phyloP scores from a whole-genome alignment of 768 basidiomycete species.

The Auricularia sp. region DNA sequence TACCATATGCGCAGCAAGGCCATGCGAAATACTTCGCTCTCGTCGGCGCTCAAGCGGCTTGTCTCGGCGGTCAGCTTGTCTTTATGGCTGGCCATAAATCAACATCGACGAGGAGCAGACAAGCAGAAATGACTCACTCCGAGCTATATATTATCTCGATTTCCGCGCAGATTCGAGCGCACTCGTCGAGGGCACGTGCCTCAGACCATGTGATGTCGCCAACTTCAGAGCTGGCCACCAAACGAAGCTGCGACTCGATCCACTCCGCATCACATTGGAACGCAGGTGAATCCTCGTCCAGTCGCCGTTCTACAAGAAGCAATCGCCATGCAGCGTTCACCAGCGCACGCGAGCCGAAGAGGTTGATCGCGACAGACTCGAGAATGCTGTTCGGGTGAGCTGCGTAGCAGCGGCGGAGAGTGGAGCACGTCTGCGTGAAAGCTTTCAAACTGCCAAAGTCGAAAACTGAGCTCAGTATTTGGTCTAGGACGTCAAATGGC shows the following conservation, averaged over 20 bases:
- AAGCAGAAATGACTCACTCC: conserved; percentile 18
- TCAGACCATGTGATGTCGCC: too few species aligned
- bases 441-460: conserved; percentile 20
- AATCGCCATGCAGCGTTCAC: conserved; percentile 13
- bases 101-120: not conserved
- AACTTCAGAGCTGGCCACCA: not conserved
- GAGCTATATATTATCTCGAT: conserved; percentile 32
- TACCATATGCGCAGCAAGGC: conserved; percentile 12
- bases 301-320: conserved; percentile 12
- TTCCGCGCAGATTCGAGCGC: conserved; percentile 16
- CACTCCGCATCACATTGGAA: conserved; percentile 9
- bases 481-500: conserved; percentile 19
- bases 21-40: conserved; percentile 10
- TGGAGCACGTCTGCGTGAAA: conserved; percentile 20
- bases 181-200: conserved; percentile 1
- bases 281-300: conserved; percentile 8
- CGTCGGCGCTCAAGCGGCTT: conserved; percentile 28
- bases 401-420: conserved; percentile 20
- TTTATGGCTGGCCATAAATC: not conserved
- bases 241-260: conserved; percentile 12
- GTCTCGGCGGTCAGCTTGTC: not conserved
- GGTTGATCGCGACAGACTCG: conserved; percentile 19
- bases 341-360: conserved; percentile 14
- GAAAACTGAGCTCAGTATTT: conserved; percentile 18
- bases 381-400: conserved; percentile 21